phyloP scores from a whole-genome alignment of 371 early-diverging fungal species.

The Mortierella sp. region DNA sequence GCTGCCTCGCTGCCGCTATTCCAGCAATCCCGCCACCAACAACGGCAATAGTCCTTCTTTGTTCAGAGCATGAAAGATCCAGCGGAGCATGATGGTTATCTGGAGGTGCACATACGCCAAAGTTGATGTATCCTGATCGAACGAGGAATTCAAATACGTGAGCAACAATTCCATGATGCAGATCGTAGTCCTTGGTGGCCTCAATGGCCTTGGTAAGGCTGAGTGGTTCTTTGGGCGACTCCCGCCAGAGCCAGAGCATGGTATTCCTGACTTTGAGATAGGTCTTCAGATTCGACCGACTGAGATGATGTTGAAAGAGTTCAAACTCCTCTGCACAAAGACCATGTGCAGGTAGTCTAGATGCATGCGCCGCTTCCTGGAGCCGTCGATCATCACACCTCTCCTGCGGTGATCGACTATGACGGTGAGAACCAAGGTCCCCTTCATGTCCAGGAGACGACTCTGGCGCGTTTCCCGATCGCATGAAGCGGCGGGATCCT shows the following conservation, averaged over 20 bases:
- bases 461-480: not conserved
- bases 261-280: constrained; percentile 52
- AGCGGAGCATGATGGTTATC: not conserved
- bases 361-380: constrained; percentile 45
- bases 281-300: constrained; percentile 22
- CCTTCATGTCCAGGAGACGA: not conserved
- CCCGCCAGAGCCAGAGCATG: constrained; percentile 48
- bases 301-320: constrained; percentile 39
- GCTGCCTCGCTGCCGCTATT: constrained; percentile 41
- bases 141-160: constrained; percentile 51
- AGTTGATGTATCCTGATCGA: constrained; percentile 54
- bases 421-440: constrained; percentile 1
- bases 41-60: constrained; percentile 25
- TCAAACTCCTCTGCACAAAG: constrained; percentile 40
- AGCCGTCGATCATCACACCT: constrained; percentile 20
- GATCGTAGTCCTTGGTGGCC: constrained; percentile 26
- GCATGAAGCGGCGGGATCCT: not conserved
- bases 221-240: constrained; percentile 32
- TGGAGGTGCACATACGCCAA: constrained; percentile 37
- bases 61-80: not conserved
- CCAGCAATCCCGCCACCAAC: constrained; percentile 54
- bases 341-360: constrained; percentile 40
- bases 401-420: constrained; percentile 7
- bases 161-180: constrained; percentile 34
- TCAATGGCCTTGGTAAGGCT: constrained; percentile 29